Percentiles rank a stretch among this genome's conserved stretches.
Conservation (phyloP, 2,329 filamentous ascomycete species). For the Phaeosphaeriaceae sp. region DNA sequence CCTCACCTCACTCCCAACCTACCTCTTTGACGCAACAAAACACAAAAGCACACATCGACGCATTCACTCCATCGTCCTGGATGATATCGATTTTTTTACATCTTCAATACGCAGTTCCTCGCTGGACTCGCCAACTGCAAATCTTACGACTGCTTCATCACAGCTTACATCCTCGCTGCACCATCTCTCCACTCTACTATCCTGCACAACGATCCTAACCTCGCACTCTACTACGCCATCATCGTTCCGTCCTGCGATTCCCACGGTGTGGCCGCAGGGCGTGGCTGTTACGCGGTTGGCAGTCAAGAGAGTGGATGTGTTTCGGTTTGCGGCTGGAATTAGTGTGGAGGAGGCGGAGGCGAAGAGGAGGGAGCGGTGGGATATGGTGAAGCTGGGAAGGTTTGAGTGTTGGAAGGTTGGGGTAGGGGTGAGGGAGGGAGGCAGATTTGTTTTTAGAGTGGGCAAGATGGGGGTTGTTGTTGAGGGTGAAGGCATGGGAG, state of each 20-base stretch:
- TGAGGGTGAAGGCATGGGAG: constrained; percentile 15
- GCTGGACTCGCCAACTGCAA: background rate
- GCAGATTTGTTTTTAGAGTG: constrained; percentile 39
- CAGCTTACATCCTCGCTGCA: constrained; percentile 19
- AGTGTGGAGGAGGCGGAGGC: constrained; percentile 47
- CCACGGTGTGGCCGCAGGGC: constrained; percentile 36
- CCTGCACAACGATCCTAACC: constrained; percentile 19
- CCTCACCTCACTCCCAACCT: constrained; percentile 54
- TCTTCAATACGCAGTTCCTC: constrained; percentile 15
- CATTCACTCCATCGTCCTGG: constrained; percentile 60
- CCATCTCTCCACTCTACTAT: constrained; percentile 14
- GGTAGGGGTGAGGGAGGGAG: constrained; percentile 11
- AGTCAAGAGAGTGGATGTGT: constrained; percentile 40
- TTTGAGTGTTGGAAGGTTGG: constrained; percentile 46
- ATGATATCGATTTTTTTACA: constrained; percentile 60
- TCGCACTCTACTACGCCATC: constrained; percentile 15
- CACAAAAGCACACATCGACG: constrained; percentile 57
- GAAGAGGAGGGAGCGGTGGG: constrained; percentile 44
- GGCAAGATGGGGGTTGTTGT: constrained; percentile 19
- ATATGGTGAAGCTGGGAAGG: constrained; percentile 43
- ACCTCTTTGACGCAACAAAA: constrained; percentile 58
- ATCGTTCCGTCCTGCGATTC: constrained; percentile 25
- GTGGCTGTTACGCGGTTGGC: constrained; percentile 41
- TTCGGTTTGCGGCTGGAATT: constrained; percentile 46
- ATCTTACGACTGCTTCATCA: constrained; percentile 20